Percentiles rank a stretch among this genome's conserved stretches.
These are phyloP conservation scores for Pseudogymnoascus sp. DNA, from an alignment of 2,329 filamentous ascomycete genomes.

Conservation along the genomic window DNA sequence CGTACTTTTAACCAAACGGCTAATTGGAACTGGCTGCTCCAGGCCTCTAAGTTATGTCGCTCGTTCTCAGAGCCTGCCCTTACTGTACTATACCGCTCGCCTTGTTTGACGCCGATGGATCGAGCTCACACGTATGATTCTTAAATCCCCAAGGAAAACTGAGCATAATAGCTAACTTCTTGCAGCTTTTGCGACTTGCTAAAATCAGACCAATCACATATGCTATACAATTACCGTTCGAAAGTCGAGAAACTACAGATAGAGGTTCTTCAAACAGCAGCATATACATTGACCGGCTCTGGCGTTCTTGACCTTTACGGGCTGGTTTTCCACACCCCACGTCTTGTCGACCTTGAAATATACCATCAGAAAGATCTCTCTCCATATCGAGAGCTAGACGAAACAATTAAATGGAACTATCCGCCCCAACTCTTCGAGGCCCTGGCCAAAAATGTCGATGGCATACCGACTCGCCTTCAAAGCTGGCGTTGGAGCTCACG, in stretches of 20 bases:
- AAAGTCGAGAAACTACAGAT: conserved; percentile 65
- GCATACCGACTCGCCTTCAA: conserved; percentile 27
- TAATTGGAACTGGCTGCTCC: conserved; percentile 54
- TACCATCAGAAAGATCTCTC: conserved; percentile 61
- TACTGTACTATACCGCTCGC: conserved; percentile 61
- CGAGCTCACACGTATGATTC: conserved; percentile 39
- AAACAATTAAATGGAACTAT: conserved; percentile 60
- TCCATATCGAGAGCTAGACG: conserved; percentile 52
- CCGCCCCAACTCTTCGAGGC: conserved; percentile 55
- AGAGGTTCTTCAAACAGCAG: conserved; percentile 51
- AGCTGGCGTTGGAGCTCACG: conserved; percentile 57
- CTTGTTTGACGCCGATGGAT: conserved; percentile 49
- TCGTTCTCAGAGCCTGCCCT: conserved; percentile 64
- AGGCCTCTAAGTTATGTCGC: conserved; percentile 53
- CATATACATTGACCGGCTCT: conserved; percentile 42
- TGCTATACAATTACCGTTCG: conserved; percentile 51
- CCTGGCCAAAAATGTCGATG: conserved; percentile 38
- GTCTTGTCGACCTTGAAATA: conserved; percentile 61
- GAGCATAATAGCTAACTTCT: conserved; percentile 34
- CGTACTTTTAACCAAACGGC: conserved; percentile 34
- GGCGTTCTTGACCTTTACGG: conserved; percentile 46
- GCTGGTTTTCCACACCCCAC: conserved; percentile 56
- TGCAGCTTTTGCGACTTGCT: conserved; percentile 28
- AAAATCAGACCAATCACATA: neutral
- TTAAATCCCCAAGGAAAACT: conserved; percentile 25